These are phyloP conservation scores for Neurospora sp. DNA, from an alignment of 495 filamentous ascomycete species.

Conservation along the genomic window DNA sequence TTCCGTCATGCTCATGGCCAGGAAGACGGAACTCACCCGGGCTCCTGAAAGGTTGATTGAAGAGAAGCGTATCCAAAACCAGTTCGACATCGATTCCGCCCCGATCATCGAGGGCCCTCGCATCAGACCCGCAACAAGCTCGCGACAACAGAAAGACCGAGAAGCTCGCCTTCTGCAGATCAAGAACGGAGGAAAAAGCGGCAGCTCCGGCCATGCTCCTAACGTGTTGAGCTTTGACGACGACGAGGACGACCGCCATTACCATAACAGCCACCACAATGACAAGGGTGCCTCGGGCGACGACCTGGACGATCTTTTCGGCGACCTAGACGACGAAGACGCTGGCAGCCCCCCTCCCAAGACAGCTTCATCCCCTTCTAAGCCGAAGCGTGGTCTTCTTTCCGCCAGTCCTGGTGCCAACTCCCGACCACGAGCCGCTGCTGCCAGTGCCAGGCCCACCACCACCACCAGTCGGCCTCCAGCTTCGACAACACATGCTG, in stretches of 20 bases:
- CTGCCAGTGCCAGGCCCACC: background rate
- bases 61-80: conserved; percentile 21
- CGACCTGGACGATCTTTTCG: conserved; percentile 11
- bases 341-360: background rate
- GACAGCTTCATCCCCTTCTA: background rate
- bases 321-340: conserved; percentile 1
- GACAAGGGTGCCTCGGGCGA: background rate
- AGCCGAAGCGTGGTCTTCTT: conserved; percentile 5
- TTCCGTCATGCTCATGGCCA: conserved; percentile 12
- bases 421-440: background rate
- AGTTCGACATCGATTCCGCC: conserved; percentile 8
- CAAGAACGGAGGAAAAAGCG: conserved; percentile 8
- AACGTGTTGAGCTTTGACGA: conserved; percentile 15
- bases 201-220: background rate
- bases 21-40: conserved; percentile 19
- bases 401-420: conserved; percentile 13
- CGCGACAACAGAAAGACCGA: conserved; percentile 3
- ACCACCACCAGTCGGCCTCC: background rate
- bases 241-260: conserved; percentile 6
- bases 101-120: conserved; percentile 2
- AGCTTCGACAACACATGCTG: background rate
- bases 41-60: conserved; percentile 30
- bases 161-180: conserved; percentile 20
- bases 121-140: background rate
- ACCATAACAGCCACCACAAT: background rate